Evolutionary conservation across 441 rosid genomes (phyloP).

Genomic region (Gossypium armourianum): DNA sequence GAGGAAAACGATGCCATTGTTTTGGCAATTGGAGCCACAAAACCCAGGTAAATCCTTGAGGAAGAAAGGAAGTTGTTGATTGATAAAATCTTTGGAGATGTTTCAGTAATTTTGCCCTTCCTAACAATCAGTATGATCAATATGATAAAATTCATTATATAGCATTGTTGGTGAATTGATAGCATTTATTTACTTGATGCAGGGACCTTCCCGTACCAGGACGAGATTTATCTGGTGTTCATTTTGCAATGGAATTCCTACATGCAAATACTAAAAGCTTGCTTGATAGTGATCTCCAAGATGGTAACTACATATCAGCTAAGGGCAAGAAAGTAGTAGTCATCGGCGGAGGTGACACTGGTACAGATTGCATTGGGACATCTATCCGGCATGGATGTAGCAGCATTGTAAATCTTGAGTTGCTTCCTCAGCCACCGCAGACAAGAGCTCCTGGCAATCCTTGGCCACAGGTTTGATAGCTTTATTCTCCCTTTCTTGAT

Average conservation of each 20-base stretch:
- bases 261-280: conserved; percentile 92
- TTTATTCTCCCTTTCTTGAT: background rate
- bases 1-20: conserved; percentile 77
- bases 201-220: conserved; percentile 98
- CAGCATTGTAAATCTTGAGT: conserved; percentile 76
- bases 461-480: conserved; percentile 85
- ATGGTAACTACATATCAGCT: conserved; percentile 82
- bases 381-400: conserved; percentile 92
- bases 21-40: conserved; percentile 92
- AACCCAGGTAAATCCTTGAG: conserved; percentile 54
- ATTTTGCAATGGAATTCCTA: conserved; percentile 97
- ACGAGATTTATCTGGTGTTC: conserved; percentile 72
- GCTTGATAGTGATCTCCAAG: conserved; percentile 75
- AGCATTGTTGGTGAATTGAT: background rate
- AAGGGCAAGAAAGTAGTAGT: conserved; percentile 90
- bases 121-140: background rate
- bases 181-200: conserved; percentile 24
- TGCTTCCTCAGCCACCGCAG: conserved; percentile 80
- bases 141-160: background rate
- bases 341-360: conserved; percentile 99
- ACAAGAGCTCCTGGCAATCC: conserved; percentile 94
- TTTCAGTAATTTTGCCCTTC: background rate
- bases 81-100: background rate
- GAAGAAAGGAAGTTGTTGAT: background rate
- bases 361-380: conserved; percentile 98